phyloP scores from a whole-genome alignment of 2,329 filamentous ascomycete species.

The Aspergillus transmontanensis region DNA sequence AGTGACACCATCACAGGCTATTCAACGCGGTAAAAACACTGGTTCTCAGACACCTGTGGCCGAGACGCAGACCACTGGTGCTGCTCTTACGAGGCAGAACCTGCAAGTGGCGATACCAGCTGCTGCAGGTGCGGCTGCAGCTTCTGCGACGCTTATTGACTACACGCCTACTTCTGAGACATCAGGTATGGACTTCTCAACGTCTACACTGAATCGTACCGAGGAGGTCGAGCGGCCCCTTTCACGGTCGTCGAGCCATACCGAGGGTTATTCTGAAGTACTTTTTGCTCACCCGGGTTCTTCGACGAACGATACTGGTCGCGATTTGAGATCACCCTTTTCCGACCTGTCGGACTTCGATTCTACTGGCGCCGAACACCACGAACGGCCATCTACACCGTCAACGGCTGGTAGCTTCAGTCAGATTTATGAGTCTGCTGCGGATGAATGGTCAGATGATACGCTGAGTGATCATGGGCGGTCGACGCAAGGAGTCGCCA shows the following conservation, averaged over 20 bases:
- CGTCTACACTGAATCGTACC: conserved; percentile 12
- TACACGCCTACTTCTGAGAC: conserved; percentile 50
- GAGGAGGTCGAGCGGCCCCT: conserved; percentile 1
- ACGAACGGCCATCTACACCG: conserved; percentile 36
- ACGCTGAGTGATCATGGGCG: conserved; percentile 43
- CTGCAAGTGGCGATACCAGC: conserved; percentile 34
- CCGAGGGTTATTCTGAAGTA: conserved; percentile 34
- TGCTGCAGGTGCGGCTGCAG: conserved; percentile 30
- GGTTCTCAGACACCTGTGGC: conserved; percentile 10
- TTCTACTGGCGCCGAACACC: conserved; percentile 12
- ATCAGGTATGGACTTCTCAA: conserved; percentile 24
- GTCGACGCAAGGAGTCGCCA: conserved; percentile 34
- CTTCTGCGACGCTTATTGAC: conserved; percentile 45
- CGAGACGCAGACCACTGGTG: conserved; percentile 13
- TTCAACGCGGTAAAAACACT: conserved; percentile 29
- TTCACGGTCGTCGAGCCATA: conserved; percentile 30
- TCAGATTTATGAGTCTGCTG: conserved; percentile 36
- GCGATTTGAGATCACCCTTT: conserved; percentile 24
- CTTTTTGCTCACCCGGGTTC: conserved; percentile 37
- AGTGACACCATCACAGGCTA: conserved; percentile 24
- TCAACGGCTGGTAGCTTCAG: conserved; percentile 42
- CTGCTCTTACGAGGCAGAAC: conserved; percentile 20
- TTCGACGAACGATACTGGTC: conserved; percentile 21
- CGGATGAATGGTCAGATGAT: conserved; percentile 39
- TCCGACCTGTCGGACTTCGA: conserved; percentile 22